phyloP scores from a whole-genome alignment of 192 early-diverging fungal species.

The Haplosporangium gracile region DNA sequence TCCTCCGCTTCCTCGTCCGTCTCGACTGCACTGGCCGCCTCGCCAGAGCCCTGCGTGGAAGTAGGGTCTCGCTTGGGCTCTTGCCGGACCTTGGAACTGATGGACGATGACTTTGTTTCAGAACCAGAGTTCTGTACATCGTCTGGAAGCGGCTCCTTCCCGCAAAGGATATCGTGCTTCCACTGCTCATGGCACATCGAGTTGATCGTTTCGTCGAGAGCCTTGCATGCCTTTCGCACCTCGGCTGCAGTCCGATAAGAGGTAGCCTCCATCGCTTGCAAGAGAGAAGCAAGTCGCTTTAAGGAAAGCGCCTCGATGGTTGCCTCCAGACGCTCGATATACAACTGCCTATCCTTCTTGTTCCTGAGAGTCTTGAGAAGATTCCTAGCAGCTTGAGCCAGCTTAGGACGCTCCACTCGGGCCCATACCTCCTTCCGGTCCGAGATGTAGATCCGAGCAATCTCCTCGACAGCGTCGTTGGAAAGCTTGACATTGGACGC shows the following conservation, averaged over 20 bases:
- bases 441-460: conserved; percentile 11
- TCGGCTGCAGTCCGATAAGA: conserved; percentile 20
- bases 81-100: not conserved
- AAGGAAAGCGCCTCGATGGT: not conserved
- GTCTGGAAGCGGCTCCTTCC: not conserved
- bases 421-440: conserved; percentile 19
- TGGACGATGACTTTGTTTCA: not conserved
- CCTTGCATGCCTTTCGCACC: conserved; percentile 22
- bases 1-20: conserved; percentile 23
- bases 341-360: not conserved
- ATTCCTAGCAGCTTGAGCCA: not conserved
- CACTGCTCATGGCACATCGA: conserved; percentile 12
- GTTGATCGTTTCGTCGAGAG: conserved; percentile 30
- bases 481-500: not conserved
- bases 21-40: conserved; percentile 10
- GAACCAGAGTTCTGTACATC: not conserved
- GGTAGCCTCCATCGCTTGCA: conserved; percentile 16
- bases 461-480: not conserved
- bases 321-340: not conserved
- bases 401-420: not conserved
- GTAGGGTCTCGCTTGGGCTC: not conserved
- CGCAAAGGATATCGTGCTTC: conserved; percentile 15
- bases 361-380: not conserved
- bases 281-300: conserved; percentile 5
- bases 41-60: not conserved